phyloP scores from a whole-genome alignment of 2,329 filamentous ascomycete genomes.

The Elsinoe batatas region DNA sequence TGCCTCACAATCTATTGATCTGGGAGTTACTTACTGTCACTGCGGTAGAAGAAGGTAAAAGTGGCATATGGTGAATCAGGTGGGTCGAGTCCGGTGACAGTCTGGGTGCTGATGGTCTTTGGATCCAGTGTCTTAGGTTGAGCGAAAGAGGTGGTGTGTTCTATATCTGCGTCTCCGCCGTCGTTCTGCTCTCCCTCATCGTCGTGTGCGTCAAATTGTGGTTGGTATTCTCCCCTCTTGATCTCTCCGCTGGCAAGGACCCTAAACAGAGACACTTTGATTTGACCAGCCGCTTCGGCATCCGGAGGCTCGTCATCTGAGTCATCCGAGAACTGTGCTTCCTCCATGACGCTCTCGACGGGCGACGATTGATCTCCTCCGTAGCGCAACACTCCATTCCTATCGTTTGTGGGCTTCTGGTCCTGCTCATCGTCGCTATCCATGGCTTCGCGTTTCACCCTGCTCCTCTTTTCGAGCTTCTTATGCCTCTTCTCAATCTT shows the following conservation, averaged over 20 bases:
- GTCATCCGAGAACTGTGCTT: constrained; percentile 53
- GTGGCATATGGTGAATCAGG: constrained; percentile 92
- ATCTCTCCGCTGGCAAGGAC: constrained; percentile 94
- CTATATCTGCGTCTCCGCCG: constrained; percentile 69
- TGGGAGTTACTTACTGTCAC: constrained; percentile 61
- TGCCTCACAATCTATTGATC: neutral
- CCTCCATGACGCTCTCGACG: constrained; percentile 59
- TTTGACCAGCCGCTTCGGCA: constrained; percentile 90
- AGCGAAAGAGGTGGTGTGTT: constrained; percentile 95
- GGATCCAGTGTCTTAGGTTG: constrained; percentile 94
- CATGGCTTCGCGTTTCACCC: constrained; percentile 56
- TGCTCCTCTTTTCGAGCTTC: constrained; percentile 62
- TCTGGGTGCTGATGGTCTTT: constrained; percentile 96
- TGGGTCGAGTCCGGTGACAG: constrained; percentile 94
- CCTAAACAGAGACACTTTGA: constrained; percentile 93
- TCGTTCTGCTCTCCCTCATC: constrained; percentile 57
- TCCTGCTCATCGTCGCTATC: constrained; percentile 40
- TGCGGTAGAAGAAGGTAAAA: constrained; percentile 96
- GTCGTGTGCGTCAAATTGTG: constrained; percentile 93
- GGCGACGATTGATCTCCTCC: constrained; percentile 66
- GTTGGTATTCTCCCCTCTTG: constrained; percentile 95
- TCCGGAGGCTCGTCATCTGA: constrained; percentile 74
- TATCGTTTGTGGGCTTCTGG: constrained; percentile 30
- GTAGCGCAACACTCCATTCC: constrained; percentile 62
- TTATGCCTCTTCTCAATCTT: constrained; percentile 54